Percentiles rank a stretch among this genome's conserved stretches.
Conservation (phyloP, 257 asterid species). For the Ilex asprella region DNA sequence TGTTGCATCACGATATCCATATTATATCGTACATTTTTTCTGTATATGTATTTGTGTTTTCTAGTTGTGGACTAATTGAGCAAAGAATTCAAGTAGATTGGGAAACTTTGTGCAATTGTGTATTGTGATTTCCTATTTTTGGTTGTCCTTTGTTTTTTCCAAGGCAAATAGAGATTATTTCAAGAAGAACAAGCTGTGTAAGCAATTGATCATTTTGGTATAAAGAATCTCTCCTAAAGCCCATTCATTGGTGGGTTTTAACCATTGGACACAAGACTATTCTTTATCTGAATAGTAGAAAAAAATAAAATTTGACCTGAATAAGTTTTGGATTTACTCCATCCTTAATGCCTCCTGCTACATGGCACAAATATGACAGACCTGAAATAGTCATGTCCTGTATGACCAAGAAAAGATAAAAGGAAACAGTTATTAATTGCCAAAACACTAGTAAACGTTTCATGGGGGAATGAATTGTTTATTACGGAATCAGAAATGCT, state of each 20-base stretch:
- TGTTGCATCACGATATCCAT: no score
- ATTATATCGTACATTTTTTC: no score
- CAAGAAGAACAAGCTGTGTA: no score
- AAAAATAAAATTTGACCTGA: slow-evolving; percentile 33
- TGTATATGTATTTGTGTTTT: no score
- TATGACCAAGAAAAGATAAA: not conserved
- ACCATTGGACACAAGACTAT: not conserved
- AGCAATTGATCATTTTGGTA: no score
- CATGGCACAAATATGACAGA: slow-evolving; percentile 75
- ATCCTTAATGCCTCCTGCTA: slow-evolving; percentile 49
- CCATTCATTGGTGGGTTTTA: not conserved
- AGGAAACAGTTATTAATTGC: not conserved
- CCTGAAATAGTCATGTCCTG: slow-evolving; percentile 81
- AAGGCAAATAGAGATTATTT: no score
- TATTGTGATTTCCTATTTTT: no score
- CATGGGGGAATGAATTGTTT: not conserved
- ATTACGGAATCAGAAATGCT: not conserved
- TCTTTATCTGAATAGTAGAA: not conserved
- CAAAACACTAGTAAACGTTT: not conserved
- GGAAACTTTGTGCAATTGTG: no score
- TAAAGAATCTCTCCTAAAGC: not conserved
- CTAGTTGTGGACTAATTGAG: no score
- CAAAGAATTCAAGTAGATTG: no score
- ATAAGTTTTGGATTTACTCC: slow-evolving; percentile 40
- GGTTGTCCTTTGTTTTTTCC: no score